These are phyloP conservation scores for Pseudohyphozyma bogoriensis DNA, from an alignment of 768 basidiomycete species.

Conservation along the genomic window DNA sequence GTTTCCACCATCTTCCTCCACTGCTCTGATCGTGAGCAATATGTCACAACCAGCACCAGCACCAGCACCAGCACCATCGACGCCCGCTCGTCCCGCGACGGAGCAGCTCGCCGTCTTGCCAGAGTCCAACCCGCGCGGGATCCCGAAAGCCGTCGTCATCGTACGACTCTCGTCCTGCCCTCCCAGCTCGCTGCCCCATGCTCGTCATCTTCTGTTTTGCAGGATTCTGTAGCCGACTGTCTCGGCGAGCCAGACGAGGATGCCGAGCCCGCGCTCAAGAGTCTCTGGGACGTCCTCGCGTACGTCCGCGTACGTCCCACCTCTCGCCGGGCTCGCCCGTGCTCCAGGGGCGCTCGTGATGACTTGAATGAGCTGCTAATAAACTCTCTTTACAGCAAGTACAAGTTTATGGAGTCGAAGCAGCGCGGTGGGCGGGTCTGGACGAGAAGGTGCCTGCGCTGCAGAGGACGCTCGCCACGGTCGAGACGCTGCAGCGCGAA, in stretches of 20 bases:
- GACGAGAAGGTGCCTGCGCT: conserved; percentile 97
- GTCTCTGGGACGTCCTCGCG: conserved; percentile 84
- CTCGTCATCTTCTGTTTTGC: background rate
- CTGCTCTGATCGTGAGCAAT: too few relatives aligned
- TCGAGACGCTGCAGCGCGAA: conserved; percentile 50
- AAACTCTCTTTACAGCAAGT: conserved; percentile 56
- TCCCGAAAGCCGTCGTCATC: conserved; percentile 89
- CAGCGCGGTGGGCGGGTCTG: conserved; percentile 63
- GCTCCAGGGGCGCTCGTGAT: too few relatives aligned
- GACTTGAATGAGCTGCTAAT: too few relatives aligned
- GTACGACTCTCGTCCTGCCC: conserved; percentile 49
- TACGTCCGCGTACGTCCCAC: conserved; percentile 70
- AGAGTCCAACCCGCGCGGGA: conserved; percentile 90
- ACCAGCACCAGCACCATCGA: too few relatives aligned
- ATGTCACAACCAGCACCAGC: too few relatives aligned
- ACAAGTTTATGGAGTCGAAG: conserved; percentile 92
- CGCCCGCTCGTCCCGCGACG: too few relatives aligned
- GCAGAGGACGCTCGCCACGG: conserved; percentile 80
- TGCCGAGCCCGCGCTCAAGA: conserved; percentile 64
- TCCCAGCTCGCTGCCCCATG: background rate
- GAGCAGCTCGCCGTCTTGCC: too few relatives aligned
- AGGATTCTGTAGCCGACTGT: conserved; percentile 82
- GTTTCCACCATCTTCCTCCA: too few relatives aligned
- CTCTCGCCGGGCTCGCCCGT: background rate
- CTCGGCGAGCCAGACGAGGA: conserved; percentile 67